Percentiles rank a stretch among this genome's conserved stretches.
Evolutionary conservation across 202 grass and related monocot species (phyloP).

Genomic region (Zoysia matrella): DNA sequence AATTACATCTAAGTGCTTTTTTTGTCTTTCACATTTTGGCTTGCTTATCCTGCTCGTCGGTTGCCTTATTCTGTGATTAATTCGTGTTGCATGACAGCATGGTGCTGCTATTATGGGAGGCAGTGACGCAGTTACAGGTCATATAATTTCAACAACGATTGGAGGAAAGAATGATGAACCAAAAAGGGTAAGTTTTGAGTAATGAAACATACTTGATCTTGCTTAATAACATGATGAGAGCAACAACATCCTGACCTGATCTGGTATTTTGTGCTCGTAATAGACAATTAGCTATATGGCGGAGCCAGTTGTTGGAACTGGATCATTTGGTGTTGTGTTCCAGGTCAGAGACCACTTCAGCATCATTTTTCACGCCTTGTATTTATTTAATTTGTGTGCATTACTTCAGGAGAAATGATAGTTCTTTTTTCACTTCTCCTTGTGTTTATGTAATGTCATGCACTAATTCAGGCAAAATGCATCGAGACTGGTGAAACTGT

Average conservation of each 20-base stretch:
- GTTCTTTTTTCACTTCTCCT: not conserved
- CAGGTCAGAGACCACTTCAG: slow-evolving; percentile 52
- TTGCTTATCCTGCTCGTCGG: not conserved
- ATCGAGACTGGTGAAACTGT: slow-evolving; percentile 85
- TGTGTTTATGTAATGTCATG: not conserved
- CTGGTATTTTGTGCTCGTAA: slow-evolving; percentile 12
- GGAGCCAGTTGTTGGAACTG: slow-evolving; percentile 71
- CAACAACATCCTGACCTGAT: slow-evolving; percentile 34
- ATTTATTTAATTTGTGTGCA: too few species aligned
- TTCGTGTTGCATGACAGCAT: slow-evolving; percentile 40
- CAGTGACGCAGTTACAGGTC: slow-evolving; percentile 66
- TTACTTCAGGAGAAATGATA: too few species aligned
- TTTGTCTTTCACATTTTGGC: too few species aligned
- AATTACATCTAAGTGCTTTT: too few species aligned
- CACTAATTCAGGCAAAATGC: slow-evolving; percentile 70
- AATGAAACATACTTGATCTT: not conserved
- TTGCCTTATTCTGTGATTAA: not conserved
- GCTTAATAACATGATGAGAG: not conserved
- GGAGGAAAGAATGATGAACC: slow-evolving; percentile 71
- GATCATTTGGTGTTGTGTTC: slow-evolving; percentile 81
- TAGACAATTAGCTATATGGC: slow-evolving; percentile 87
- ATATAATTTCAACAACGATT: slow-evolving; percentile 79
- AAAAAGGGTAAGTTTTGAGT: slow-evolving; percentile 54
- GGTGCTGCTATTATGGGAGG: slow-evolving; percentile 45
- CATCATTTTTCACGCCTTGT: not conserved